Percentiles rank a stretch among this genome's conserved stretches.
These are phyloP conservation scores for Gremmenia infestans DNA, from an alignment of 2,329 filamentous ascomycete genomes.

Conservation along the genomic window DNA sequence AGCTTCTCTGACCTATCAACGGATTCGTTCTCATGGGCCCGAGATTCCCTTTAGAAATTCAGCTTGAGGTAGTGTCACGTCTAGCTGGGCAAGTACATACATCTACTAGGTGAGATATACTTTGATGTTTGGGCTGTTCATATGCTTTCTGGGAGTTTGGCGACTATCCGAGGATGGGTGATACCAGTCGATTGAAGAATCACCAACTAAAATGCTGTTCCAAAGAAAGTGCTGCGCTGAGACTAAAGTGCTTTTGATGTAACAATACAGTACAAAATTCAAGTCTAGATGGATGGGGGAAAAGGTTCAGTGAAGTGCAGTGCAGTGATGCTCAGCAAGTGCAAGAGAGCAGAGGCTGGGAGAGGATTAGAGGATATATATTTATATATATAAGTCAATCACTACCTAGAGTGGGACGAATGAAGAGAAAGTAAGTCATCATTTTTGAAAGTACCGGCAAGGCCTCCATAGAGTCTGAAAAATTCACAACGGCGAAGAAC, in stretches of 20 bases:
- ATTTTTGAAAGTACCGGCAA: conserved; percentile 18
- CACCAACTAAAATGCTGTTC: background rate
- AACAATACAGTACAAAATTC: background rate
- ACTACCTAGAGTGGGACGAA: conserved; percentile 8
- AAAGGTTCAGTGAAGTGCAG: background rate
- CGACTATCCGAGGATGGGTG: background rate
- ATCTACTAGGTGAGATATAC: conserved; percentile 21
- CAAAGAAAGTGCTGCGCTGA: background rate
- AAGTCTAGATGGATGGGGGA: background rate
- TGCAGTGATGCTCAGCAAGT: background rate
- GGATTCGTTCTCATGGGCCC: conserved; percentile 18
- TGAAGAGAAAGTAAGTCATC: background rate
- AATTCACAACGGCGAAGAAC: conserved; percentile 20
- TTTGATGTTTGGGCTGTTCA: conserved; percentile 1
- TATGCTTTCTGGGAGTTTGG: background rate
- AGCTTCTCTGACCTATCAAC: background rate
- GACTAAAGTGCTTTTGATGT: conserved; percentile 1
- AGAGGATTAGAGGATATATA: background rate
- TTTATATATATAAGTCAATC: conserved; percentile 18
- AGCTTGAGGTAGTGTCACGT: conserved; percentile 5
- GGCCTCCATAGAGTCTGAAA: conserved; percentile 24
- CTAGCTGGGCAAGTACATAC: conserved; percentile 11
- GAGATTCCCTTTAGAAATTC: conserved; percentile 19
- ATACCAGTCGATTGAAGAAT: background rate
- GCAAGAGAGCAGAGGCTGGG: conserved; percentile 1